Conservation (phyloP, 2,329 filamentous ascomycete genomes). For the Aotearoamyces nothofagi region DNA sequence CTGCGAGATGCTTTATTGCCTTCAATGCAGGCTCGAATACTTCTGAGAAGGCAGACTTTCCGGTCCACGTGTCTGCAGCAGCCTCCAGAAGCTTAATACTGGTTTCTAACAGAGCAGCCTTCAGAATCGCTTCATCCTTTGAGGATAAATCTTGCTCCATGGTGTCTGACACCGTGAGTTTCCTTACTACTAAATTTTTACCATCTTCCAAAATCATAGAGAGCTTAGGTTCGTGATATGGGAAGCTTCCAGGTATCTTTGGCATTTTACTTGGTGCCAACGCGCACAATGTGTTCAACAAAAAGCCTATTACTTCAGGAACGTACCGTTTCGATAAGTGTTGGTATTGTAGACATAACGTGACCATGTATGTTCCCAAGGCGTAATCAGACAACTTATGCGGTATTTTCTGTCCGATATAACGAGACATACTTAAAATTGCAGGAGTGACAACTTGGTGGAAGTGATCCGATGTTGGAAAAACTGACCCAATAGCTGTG, state of each 20-base stretch:
- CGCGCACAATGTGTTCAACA: slow-evolving; percentile 55
- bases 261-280: slow-evolving; percentile 41
- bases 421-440: slow-evolving; percentile 16
- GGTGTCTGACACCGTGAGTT: slow-evolving; percentile 45
- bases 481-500: slow-evolving; percentile 70
- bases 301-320: slow-evolving; percentile 76
- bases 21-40: slow-evolving; percentile 52
- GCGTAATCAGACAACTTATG: slow-evolving; percentile 49
- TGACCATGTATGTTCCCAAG: slow-evolving; percentile 64
- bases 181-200: slow-evolving; percentile 27
- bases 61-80: slow-evolving; percentile 59
- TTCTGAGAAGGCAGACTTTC: slow-evolving; percentile 62
- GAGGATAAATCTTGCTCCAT: slow-evolving; percentile 14
- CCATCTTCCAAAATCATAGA: slow-evolving; percentile 34
- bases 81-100: slow-evolving; percentile 49
- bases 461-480: slow-evolving; percentile 66
- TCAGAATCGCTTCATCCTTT: slow-evolving; percentile 21
- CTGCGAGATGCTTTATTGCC: slow-evolving; percentile 45
- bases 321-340: slow-evolving; percentile 71
- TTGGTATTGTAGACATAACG: slow-evolving; percentile 72
- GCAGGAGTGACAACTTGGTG: slow-evolving; percentile 1
- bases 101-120: slow-evolving; percentile 44
- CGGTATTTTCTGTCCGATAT: slow-evolving; percentile 59
- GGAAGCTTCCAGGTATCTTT: slow-evolving; percentile 38
- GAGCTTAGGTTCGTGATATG: slow-evolving; percentile 38